Percentiles rank a stretch among this genome's conserved stretches.
These are phyloP conservation scores for Rhynchosporium graminicola DNA, from an alignment of 2,329 filamentous ascomycete species.

Conservation along the genomic window DNA sequence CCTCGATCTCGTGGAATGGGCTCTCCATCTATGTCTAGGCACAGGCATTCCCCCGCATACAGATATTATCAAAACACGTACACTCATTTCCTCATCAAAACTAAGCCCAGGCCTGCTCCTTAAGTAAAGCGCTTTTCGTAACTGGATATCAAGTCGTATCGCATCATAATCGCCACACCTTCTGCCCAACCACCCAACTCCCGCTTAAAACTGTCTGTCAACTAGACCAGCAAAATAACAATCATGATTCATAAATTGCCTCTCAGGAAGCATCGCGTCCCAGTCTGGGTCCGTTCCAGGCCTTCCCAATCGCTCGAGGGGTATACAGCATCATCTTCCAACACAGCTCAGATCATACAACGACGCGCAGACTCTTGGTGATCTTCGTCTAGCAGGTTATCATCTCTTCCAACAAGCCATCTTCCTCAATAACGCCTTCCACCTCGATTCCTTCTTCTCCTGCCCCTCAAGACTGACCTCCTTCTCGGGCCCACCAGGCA, in stretches of 20 bases:
- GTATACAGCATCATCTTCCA: too few species aligned
- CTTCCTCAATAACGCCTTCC: slow-evolving; percentile 24
- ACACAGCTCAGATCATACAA: neutral
- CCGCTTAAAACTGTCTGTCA: neutral
- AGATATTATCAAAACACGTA: too few species aligned
- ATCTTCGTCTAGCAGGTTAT: neutral
- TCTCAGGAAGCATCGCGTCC: neutral
- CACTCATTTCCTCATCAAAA: too few species aligned
- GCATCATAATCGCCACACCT: neutral
- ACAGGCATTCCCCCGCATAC: too few species aligned
- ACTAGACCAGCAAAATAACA: neutral
- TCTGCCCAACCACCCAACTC: neutral
- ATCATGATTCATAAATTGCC: neutral
- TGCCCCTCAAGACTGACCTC: slow-evolving; percentile 21
- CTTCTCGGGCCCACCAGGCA: slow-evolving; percentile 35
- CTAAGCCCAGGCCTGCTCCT: too few species aligned
- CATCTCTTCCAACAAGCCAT: slow-evolving; percentile 24
- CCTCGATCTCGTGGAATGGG: too few species aligned
- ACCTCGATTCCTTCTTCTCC: slow-evolving; percentile 17
- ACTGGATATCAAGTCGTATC: neutral
- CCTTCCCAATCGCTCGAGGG: too few species aligned
- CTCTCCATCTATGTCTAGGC: too few species aligned
- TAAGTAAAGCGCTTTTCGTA: too few species aligned
- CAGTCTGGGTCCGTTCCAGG: too few species aligned
- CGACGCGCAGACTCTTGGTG: neutral